These are phyloP conservation scores for Tricholoma terreum DNA, from an alignment of 768 basidiomycete genomes.

Conservation along the genomic window DNA sequence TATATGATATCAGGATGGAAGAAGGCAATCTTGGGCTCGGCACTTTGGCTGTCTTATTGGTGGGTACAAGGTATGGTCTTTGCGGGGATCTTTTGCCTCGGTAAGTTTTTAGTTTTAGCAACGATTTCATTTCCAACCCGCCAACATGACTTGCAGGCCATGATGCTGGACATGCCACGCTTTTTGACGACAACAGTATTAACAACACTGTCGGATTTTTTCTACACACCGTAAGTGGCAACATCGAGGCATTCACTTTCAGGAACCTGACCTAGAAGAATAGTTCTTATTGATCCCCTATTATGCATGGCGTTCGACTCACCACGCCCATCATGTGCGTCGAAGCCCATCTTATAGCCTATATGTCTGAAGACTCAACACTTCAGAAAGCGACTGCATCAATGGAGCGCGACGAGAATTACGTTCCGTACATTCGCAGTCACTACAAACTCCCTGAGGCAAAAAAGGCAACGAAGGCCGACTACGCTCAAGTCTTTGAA, in stretches of 20 bases:
- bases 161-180: constrained; percentile 44
- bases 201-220: constrained; percentile 49
- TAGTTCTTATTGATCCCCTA: constrained; percentile 54
- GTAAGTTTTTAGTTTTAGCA: constrained; percentile 21
- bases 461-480: constrained; percentile 32
- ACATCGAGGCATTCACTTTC: background rate
- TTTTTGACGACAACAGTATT: constrained; percentile 32
- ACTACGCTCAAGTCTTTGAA: constrained; percentile 50
- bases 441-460: constrained; percentile 40
- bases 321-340: constrained; percentile 64
- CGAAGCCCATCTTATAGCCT: constrained; percentile 5
- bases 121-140: background rate
- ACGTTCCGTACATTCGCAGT: constrained; percentile 49
- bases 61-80: constrained; percentile 50
- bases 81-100: constrained; percentile 52
- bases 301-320: constrained; percentile 66
- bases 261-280: constrained; percentile 11
- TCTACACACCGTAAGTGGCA: constrained; percentile 40
- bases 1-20: constrained; percentile 28
- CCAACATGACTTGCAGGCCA: constrained; percentile 29
- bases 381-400: constrained; percentile 62
- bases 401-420: constrained; percentile 77
- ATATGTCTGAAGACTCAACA: background rate
- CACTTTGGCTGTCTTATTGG: constrained; percentile 48
- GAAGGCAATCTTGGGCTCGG: constrained; percentile 27